Conservation (phyloP, 352 stramenopile genomes). For the Pythium apleroticum region DNA sequence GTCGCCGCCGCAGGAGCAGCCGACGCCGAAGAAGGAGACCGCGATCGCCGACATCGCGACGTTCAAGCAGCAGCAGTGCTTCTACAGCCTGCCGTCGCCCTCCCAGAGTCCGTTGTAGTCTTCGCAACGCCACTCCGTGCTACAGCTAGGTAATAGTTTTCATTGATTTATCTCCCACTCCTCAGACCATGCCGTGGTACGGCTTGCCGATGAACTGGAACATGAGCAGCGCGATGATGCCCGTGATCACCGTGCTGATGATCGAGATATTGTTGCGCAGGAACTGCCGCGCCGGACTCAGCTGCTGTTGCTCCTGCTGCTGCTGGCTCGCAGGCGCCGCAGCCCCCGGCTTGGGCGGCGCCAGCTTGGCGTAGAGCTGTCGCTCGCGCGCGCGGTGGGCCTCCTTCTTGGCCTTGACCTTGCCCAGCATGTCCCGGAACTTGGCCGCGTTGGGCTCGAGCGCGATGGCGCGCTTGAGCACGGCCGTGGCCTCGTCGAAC, state of each 20-base stretch:
- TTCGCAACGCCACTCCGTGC: neutral
- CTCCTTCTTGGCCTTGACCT: conserved; percentile 74
- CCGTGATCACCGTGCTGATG: conserved; percentile 42
- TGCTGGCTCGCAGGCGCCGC: neutral
- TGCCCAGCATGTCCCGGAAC: conserved; percentile 56
- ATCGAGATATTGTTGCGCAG: conserved; percentile 41
- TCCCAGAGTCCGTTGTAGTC: neutral
- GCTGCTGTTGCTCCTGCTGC: conserved; percentile 7
- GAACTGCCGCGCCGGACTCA: conserved; percentile 25
- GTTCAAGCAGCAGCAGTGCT: conserved; percentile 22
- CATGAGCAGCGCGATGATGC: conserved; percentile 59
- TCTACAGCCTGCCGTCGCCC: conserved; percentile 18
- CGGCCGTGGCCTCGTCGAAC: conserved; percentile 58
- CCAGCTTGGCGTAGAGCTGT: conserved; percentile 70
- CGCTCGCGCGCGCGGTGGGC: conserved; percentile 53
- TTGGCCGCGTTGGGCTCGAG: conserved; percentile 70
- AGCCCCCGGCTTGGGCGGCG: conserved; percentile 10
- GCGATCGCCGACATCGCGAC: conserved; percentile 13
- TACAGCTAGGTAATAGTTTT: neutral
- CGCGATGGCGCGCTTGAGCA: conserved; percentile 58
- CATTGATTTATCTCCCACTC: conserved; percentile 3
- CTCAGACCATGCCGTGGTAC: conserved; percentile 36
- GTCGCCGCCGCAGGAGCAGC: neutral
- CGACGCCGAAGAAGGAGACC: neutral
- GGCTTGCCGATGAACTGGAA: conserved; percentile 61